Base-by-base conservation (phyloP, 108 stramenopile species). In the Cyclotella distinguenda region DNA sequence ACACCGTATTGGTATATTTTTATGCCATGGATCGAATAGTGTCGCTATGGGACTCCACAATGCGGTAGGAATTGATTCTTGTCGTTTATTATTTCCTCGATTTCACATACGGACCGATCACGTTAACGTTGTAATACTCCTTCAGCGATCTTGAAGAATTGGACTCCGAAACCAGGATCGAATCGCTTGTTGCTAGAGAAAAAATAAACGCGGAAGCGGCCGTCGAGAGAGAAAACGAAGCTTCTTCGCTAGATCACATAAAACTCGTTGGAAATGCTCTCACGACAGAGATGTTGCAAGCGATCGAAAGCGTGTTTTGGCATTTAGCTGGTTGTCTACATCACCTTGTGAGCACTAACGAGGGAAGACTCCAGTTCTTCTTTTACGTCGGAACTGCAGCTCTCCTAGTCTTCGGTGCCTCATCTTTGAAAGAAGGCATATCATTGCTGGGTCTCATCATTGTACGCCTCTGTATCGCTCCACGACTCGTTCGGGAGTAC, bases 401-500 rank as follows among this genome's bases (percentile, higher is more conserved):
- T 32, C 35, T 54, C 7, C 48, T 79, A 30, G 82, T 77, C 0
- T 79, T 82, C 22, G 25, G 18, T 21, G 30, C 70, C 0, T 55
- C 70, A 8, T 57, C 72, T n/a, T 38, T 67, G 39, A 74, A 71
- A 47, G 82, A 82, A 60, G 46, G 69, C 15, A 74, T 70, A 31
- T 60, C 65, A 26, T 46, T 79, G 65, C n/a, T 15, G 3, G 79
- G 66, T 33, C 23, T 39, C 40, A 13, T 70, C n/a, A 61, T 82
- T 15, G 26, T 75, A 40, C 68, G 72, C 8, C 30, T 64, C 18
- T 57, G 70, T 27, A 74, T 64, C 15, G 68, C 77, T 16, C 82
- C 82, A 25, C 33, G 74, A 42, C 74, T 82, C 25, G 82, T 82
- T 40, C 64, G 82, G n/a, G 78, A 80, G 42, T 76, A 76, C 28